Base-by-base conservation (phyloP, 306 rosid genomes). In the Leucaena leucocephala region DNA sequence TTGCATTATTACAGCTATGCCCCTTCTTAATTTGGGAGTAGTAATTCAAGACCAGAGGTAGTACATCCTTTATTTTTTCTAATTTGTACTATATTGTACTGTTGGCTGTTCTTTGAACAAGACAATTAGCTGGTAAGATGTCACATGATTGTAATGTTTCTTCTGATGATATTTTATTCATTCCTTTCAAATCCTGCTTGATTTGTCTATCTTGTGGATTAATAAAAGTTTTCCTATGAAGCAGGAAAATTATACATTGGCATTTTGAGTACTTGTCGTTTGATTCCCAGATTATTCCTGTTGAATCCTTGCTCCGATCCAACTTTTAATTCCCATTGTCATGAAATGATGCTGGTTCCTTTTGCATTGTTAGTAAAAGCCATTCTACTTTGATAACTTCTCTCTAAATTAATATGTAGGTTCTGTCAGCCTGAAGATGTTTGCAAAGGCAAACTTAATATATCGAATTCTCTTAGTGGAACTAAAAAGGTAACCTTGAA, bases 401-500 rank as follows among this genome's bases (percentile, higher is more conserved):
- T 42, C 82, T 34, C 21, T 52, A 16, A 68, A 21, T 86, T 86
- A 55, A 59, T 81, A 68, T 79, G 46, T 63, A 93, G 99, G 87
- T 83, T 71, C 46, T 64, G 63, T 85, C 89, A 85, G 74, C 85
- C 87, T 75, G 86, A 87, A 81, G 85, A 85, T 83, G 87, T 84
- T 84, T 80, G 77, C 48, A 58, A 75, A 21, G 66, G n/a, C 19
- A 71, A 61, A 72, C 61, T 54, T n/a, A 82, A 82, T 84, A 44
- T 83, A 55, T 76, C 92, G 8, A 62, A 74, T 35, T 77, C 65
- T 54, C 82, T 68, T 50, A 78, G 48, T 63, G 88, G 69, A 81
- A 84, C 71, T 86, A 80, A 77, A 84, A 91, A 90, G 98, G 99
- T 93, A 82, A 54, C 10, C 43, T 55, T 81, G 72, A 17, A 50